Conservation (phyloP, 106 monocot genomes). For the Allium cepa region DNA sequence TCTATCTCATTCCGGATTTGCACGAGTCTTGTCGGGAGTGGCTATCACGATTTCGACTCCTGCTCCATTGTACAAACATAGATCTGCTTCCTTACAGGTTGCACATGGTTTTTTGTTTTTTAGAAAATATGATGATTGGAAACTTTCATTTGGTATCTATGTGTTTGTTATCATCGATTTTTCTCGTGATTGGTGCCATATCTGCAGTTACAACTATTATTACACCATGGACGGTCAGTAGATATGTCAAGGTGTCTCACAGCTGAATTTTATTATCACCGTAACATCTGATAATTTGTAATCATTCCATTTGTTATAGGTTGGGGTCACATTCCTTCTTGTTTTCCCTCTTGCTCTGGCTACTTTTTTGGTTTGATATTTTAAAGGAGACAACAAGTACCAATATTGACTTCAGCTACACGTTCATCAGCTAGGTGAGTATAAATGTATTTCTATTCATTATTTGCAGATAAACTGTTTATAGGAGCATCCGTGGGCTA, state of each 20-base stretch:
- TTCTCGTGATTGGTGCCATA: constrained; percentile 75
- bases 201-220: constrained; percentile 63
- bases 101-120: not conserved
- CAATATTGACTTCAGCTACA: not conserved
- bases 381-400: constrained; percentile 39
- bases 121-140: constrained; percentile 99
- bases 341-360: constrained; percentile 78
- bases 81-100: too few species aligned
- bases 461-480: constrained; percentile 69
- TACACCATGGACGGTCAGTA: constrained; percentile 91
- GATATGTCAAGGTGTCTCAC: not conserved
- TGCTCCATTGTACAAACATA: too few species aligned
- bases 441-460: not conserved
- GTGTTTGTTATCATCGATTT: constrained; percentile 79
- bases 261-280: too few species aligned
- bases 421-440: not conserved
- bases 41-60: too few species aligned
- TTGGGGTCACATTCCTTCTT: constrained; percentile 84
- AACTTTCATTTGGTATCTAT: constrained; percentile 74
- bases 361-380: constrained; percentile 80
- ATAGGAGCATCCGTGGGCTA: constrained; percentile 95
- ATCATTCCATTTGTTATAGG: constrained; percentile 27
- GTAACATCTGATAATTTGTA: too few species aligned
- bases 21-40: too few species aligned
- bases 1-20: too few species aligned